Percentiles rank a stretch among this genome's conserved stretches.
phyloP scores from a whole-genome alignment of 2,329 filamentous ascomycete species.

The Pseudocercospora macadamiae region DNA sequence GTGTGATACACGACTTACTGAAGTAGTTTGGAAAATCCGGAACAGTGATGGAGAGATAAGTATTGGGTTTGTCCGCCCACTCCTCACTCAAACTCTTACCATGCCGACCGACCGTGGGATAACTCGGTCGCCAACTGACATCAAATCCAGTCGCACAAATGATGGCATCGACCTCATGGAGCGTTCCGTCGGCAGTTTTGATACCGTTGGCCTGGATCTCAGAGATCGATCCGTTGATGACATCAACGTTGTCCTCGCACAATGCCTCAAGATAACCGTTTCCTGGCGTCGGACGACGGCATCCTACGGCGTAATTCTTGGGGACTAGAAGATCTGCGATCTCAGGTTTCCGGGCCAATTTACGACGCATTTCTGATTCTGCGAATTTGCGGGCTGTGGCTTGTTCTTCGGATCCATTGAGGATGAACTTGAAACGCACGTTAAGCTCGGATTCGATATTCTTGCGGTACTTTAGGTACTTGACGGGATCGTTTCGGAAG shows the following conservation, averaged over 20 bases:
- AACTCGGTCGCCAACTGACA: slow-evolving; percentile 34
- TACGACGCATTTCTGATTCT: slow-evolving; percentile 42
- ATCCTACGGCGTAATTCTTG: slow-evolving; percentile 56
- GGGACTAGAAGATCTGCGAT: slow-evolving; percentile 49
- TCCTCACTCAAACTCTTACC: slow-evolving; percentile 36
- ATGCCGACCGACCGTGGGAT: slow-evolving; percentile 28
- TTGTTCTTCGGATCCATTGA: slow-evolving; percentile 50
- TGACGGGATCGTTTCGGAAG: slow-evolving; percentile 43
- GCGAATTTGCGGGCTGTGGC: slow-evolving; percentile 44
- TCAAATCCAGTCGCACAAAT: slow-evolving; percentile 43
- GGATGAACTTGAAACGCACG: slow-evolving; percentile 55
- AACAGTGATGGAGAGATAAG: slow-evolving; percentile 32
- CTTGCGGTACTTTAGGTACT: slow-evolving; percentile 51
- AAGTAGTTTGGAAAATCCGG: slow-evolving; percentile 35
- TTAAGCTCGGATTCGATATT: slow-evolving; percentile 54
- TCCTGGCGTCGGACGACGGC: slow-evolving; percentile 60
- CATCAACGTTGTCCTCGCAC: slow-evolving; percentile 39
- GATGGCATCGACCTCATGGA: slow-evolving; percentile 37
- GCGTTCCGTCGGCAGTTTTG: slow-evolving; percentile 26
- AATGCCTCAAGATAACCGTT: slow-evolving; percentile 45
- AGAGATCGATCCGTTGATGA: slow-evolving; percentile 32
- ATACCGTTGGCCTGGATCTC: slow-evolving; percentile 32
- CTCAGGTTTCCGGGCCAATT: slow-evolving; percentile 41
- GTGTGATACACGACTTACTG: slow-evolving; percentile 1
- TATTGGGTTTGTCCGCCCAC: slow-evolving; percentile 43